Conservation (phyloP, 768 basidiomycete species). For the Boletus sp. region DNA sequence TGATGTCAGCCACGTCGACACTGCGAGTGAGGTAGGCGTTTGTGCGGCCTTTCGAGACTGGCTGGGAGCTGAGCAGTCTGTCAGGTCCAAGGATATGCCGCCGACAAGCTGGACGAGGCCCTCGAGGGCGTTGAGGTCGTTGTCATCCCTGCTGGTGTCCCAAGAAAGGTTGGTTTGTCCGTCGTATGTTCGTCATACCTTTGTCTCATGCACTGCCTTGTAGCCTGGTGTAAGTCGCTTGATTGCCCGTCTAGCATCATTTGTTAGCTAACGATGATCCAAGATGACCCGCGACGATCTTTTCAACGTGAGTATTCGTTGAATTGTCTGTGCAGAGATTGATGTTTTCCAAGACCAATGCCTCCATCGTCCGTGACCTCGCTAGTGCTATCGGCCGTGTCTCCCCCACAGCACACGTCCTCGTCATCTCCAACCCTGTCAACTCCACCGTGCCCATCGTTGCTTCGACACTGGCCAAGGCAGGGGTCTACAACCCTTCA, state of each 20-base stretch:
- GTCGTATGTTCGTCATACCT: neutral
- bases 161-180: slow-evolving; percentile 72
- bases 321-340: neutral
- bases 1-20: slow-evolving; percentile 94
- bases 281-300: slow-evolving; percentile 97
- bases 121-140: slow-evolving; percentile 89
- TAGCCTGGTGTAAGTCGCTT: slow-evolving; percentile 75
- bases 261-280: slow-evolving; percentile 24
- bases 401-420: slow-evolving; percentile 86
- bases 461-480: slow-evolving; percentile 85
- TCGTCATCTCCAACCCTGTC: slow-evolving; percentile 99
- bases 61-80: slow-evolving; percentile 8
- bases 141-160: slow-evolving; percentile 98
- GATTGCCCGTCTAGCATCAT: neutral
- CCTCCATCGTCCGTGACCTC: slow-evolving; percentile 95
- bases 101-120: slow-evolving; percentile 86
- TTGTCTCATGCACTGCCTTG: slow-evolving; percentile 29
- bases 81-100: slow-evolving; percentile 76
- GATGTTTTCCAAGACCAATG: slow-evolving; percentile 68
- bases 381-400: slow-evolving; percentile 84
- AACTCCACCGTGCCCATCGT: slow-evolving; percentile 98
- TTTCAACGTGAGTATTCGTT: slow-evolving; percentile 68
- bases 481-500: slow-evolving; percentile 86
- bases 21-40: slow-evolving; percentile 69
- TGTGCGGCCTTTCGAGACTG: neutral